Base-by-base conservation (phyloP, 192 early-diverging fungal species). In the Rhizophlyctis rosea region DNA sequence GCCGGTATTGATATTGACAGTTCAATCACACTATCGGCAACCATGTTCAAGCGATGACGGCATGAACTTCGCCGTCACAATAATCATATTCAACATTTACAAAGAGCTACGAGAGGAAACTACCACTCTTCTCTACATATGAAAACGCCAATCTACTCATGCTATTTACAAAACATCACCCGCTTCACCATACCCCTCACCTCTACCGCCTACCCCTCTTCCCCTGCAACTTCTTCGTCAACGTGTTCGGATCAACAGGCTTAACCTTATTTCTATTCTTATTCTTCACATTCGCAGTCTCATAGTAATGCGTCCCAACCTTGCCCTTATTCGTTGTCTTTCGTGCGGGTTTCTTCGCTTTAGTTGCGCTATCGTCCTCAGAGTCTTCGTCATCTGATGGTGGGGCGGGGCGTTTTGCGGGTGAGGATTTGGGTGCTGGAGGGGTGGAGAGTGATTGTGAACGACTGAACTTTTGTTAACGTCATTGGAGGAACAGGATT, bases 221-320 rank as follows among this genome's bases (percentile, higher is more conserved):
- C n/a, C 65, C 65, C 36, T 63, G 64, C 31, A 84, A 57, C 51
- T 73, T 76, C 50, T 77, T 81, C 25, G 72, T 68, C 31, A 79
- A 54, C 57, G 79, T 80, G 18, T 70, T 57, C 21, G 80, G 82
- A 47, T 89, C 86, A 58, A 87, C 76, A 24, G 88, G 91, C 63
- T 85, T 87, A 39, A 70, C n/a, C 63, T 90, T 92, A 71, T 86
- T 91, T 39, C 91, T 82, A 75, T 92, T 93, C 73, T 81, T 79
- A 77, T 96, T 96, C 82, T 98, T 98, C 71, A 98, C 88, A 73
- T 98, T 98, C 69, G 93, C 92, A 2, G 77, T 80, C 58, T 90
- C 87, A 61, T 98, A 98, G 73, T 84, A 98, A 73, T 98, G 89
- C 35, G 79, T 82, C 50, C 93, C 93, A 48, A 91, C 84, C 78